Evolutionary conservation across 177 flowering plant genomes (phyloP).

Genomic region (Vitis hybrid): DNA sequence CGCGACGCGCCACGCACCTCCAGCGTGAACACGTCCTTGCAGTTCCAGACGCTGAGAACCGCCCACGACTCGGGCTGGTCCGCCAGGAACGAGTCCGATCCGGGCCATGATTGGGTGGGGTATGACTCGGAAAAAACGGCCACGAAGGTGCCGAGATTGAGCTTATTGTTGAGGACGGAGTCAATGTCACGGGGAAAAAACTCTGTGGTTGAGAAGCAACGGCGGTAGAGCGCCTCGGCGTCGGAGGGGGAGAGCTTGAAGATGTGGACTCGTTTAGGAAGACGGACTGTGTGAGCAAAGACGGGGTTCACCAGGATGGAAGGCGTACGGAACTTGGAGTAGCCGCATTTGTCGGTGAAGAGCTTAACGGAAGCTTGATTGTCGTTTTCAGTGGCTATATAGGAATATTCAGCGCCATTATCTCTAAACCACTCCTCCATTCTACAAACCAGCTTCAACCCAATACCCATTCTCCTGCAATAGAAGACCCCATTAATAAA

Average conservation of each 20-base stretch:
- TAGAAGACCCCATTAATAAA: background rate
- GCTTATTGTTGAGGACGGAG: constrained; percentile 63
- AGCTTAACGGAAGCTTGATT: constrained; percentile 75
- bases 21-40: constrained; percentile 64
- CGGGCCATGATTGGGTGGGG: constrained; percentile 36
- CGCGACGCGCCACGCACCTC: constrained; percentile 81
- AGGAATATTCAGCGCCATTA: constrained; percentile 85
- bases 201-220: constrained; percentile 76
- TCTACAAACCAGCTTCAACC: constrained; percentile 50
- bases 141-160: constrained; percentile 77
- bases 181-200: constrained; percentile 94
- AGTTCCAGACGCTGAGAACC: constrained; percentile 80
- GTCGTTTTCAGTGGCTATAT: constrained; percentile 90
- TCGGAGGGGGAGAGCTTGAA: constrained; percentile 51
- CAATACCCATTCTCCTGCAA: constrained; percentile 85
- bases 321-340: constrained; percentile 81
- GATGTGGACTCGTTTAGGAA: constrained; percentile 43
- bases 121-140: constrained; percentile 52
- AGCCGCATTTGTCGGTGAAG: constrained; percentile 76
- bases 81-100: constrained; percentile 46
- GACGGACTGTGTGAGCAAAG: constrained; percentile 61
- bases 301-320: constrained; percentile 90
- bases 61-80: constrained; percentile 91
- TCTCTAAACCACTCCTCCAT: constrained; percentile 82
- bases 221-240: constrained; percentile 74